Evolutionary conservation across 441 rosid species (phyloP).

Genomic region (Corymbia citriodora): DNA sequence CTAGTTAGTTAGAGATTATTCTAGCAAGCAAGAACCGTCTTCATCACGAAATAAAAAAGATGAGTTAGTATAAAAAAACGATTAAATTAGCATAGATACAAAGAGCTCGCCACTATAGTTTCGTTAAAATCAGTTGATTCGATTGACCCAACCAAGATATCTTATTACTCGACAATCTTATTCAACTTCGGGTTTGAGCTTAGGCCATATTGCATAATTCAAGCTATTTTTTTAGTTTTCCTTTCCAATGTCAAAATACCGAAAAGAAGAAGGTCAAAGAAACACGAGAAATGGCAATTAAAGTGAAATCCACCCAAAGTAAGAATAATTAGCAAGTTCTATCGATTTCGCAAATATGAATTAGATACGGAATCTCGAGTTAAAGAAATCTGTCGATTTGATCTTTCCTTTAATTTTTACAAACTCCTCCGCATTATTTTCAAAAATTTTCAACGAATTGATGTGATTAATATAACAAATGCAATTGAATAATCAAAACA

Average conservation of each 20-base stretch:
- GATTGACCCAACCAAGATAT: accelerated
- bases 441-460: not conserved
- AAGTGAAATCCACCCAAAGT: not conserved
- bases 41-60: not conserved
- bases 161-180: accelerated
- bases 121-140: not conserved
- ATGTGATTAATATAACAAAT: not conserved
- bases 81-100: not conserved
- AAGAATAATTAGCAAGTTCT: accelerated
- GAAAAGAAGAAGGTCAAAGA: accelerated
- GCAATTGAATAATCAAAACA: not conserved
- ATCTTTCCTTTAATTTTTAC: not conserved
- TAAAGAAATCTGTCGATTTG: not conserved
- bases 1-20: not conserved
- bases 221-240: not conserved
- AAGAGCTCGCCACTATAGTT: not conserved
- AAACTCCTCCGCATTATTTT: not conserved
- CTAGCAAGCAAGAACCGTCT: not conserved
- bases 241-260: not conserved
- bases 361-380: not conserved
- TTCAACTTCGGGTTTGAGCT: accelerated
- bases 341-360: accelerated
- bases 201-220: not conserved
- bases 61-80: not conserved
- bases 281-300: accelerated